Percentiles rank a stretch among this genome's conserved stretches.
phyloP scores from a whole-genome alignment of 805 yeast genomes.

The Brettanomyces nanus region DNA sequence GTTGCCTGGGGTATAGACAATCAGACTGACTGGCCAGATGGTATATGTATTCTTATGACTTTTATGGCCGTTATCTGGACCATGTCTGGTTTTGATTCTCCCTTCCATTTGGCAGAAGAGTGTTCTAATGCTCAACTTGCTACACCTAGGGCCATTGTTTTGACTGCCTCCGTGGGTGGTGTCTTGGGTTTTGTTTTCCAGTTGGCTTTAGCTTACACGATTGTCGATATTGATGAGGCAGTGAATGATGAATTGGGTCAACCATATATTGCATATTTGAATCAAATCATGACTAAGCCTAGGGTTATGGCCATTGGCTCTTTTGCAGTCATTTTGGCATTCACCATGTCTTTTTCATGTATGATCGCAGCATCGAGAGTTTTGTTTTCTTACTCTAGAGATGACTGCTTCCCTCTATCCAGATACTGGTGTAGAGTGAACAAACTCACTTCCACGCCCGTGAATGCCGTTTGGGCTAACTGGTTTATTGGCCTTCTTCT shows the following conservation, averaged over 20 bases:
- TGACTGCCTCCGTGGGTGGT: constrained; percentile 49
- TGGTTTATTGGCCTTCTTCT: constrained; percentile 45
- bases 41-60: constrained; percentile 46
- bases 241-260: constrained; percentile 46
- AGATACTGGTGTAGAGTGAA: constrained; percentile 41
- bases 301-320: constrained; percentile 35
- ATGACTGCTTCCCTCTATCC: constrained; percentile 59
- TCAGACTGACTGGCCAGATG: constrained; percentile 53
- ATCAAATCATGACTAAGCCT: constrained; percentile 36
- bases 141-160: constrained; percentile 57
- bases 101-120: constrained; percentile 66
- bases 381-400: constrained; percentile 58
- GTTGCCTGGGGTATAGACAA: constrained; percentile 47
- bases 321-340: constrained; percentile 34
- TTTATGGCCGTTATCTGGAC: constrained; percentile 57
- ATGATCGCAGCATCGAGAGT: constrained; percentile 60
- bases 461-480: constrained; percentile 55
- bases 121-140: constrained; percentile 54
- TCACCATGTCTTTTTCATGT: constrained; percentile 43
- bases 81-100: constrained; percentile 68
- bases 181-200: constrained; percentile 46
- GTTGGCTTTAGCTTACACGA: constrained; percentile 53
- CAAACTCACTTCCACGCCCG: constrained; percentile 47
- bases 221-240: constrained; percentile 39
- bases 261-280: constrained; percentile 47